phyloP scores from a whole-genome alignment of 2,329 filamentous ascomycete species.

The Huntiella savannae region DNA sequence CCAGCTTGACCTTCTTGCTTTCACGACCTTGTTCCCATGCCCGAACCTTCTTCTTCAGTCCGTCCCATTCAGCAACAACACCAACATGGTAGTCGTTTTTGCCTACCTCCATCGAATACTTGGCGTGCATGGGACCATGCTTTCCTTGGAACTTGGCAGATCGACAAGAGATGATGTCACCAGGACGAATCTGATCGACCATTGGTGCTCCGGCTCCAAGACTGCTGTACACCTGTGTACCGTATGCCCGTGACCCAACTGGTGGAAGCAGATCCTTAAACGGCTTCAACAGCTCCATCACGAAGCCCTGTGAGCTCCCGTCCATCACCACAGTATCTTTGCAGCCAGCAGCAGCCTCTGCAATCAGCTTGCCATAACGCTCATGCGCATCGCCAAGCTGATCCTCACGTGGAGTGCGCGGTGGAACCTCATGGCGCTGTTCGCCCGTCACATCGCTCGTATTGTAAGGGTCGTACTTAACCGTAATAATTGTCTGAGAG shows the following conservation, averaged over 20 bases:
- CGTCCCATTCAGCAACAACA: constrained; percentile 90
- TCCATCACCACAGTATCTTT: constrained; percentile 71
- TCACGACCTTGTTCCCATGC: constrained; percentile 92
- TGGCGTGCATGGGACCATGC: constrained; percentile 84
- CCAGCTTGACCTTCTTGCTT: constrained; percentile 78
- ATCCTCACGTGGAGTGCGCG: constrained; percentile 67
- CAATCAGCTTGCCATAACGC: constrained; percentile 61
- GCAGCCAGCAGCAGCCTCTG: constrained; percentile 47
- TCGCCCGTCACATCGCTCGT: constrained; percentile 55
- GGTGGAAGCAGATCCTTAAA: constrained; percentile 58
- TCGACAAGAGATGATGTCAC: constrained; percentile 81
- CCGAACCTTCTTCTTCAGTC: constrained; percentile 91
- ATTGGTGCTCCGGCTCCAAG: not conserved
- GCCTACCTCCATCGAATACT: constrained; percentile 76
- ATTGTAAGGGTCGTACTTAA: constrained; percentile 58
- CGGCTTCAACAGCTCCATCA: constrained; percentile 61
- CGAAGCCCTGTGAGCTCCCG: constrained; percentile 57
- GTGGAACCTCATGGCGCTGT: constrained; percentile 73
- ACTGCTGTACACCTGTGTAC: constrained; percentile 51
- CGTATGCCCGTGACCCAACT: constrained; percentile 76
- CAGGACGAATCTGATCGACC: constrained; percentile 69
- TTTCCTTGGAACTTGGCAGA: constrained; percentile 92
- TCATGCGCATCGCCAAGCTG: constrained; percentile 77
- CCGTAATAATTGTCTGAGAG: constrained; percentile 77
- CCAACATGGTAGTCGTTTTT: constrained; percentile 68